Evolutionary conservation across 306 rosid genomes (phyloP).

Genomic region (Dalbergia cochinchinensis): DNA sequence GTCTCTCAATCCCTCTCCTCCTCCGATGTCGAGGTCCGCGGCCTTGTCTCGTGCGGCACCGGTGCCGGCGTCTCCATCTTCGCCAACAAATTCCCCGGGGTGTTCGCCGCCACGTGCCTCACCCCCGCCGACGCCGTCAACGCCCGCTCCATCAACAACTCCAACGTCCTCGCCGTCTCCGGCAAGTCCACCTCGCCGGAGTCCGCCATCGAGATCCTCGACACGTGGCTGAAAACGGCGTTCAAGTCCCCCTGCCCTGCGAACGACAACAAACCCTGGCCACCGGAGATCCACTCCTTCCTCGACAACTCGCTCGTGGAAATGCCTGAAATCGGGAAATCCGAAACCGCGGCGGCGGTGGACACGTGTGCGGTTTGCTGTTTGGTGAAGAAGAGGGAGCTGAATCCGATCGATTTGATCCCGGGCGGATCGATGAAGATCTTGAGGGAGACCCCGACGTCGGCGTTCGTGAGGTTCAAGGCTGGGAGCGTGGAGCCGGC

Average conservation of each 20-base stretch:
- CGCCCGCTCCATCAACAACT: slow-evolving; percentile 85
- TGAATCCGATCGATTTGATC: slow-evolving; percentile 73
- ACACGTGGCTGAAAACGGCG: slow-evolving; percentile 81
- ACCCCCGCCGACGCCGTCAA: slow-evolving; percentile 69
- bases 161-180: slow-evolving; percentile 90
- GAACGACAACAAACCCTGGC: slow-evolving; percentile 74
- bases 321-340: slow-evolving; percentile 70
- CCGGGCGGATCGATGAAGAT: slow-evolving; percentile 95
- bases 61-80: slow-evolving; percentile 89
- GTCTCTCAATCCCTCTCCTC: slow-evolving; percentile 66
- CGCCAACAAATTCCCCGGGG: slow-evolving; percentile 91
- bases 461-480: slow-evolving; percentile 79
- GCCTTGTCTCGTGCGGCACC: slow-evolving; percentile 89
- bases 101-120: slow-evolving; percentile 77
- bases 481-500: slow-evolving; percentile 95
- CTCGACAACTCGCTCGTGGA: slow-evolving; percentile 68
- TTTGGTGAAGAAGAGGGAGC: slow-evolving; percentile 64
- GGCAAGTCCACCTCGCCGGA: slow-evolving; percentile 70
- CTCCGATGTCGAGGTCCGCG: slow-evolving; percentile 53
- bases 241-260: slow-evolving; percentile 82
- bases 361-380: slow-evolving; percentile 75
- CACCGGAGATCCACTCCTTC: slow-evolving; percentile 61
- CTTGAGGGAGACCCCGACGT: slow-evolving; percentile 78
- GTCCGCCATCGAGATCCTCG: slow-evolving; percentile 64
- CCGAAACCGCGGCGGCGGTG: neutral